phyloP scores from a whole-genome alignment of 768 basidiomycete species.

The Boletus rufocinnamomeus region DNA sequence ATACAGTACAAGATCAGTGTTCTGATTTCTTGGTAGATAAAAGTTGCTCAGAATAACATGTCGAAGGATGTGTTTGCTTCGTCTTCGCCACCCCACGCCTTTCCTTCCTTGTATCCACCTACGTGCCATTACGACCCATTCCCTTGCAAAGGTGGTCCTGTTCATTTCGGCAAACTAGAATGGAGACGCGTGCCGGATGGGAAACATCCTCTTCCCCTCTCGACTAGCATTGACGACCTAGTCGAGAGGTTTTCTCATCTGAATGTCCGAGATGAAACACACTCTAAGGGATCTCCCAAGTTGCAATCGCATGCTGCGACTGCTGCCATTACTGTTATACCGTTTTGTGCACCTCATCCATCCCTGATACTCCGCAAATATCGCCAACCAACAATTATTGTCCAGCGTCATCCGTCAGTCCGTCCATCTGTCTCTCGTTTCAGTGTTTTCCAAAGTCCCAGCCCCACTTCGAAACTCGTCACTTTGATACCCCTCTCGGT shows the following conservation, averaged over 20 bases:
- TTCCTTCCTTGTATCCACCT: constrained; percentile 19
- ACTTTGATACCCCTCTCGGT: constrained; percentile 12
- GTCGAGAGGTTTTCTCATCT: constrained; percentile 18
- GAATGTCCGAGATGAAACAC: constrained; percentile 16
- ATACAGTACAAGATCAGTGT: accelerated
- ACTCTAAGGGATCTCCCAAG: neutral
- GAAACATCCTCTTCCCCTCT: neutral
- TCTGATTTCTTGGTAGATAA: neutral
- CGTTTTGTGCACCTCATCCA: constrained; percentile 21
- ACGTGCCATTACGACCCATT: constrained; percentile 22
- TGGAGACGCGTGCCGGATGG: constrained; percentile 4
- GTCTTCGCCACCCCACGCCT: constrained; percentile 17
- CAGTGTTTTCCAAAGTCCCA: constrained; percentile 6
- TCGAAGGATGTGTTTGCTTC: neutral
- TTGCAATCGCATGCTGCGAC: constrained; percentile 15
- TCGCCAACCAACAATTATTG: neutral
- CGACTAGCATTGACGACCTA: constrained; percentile 7
- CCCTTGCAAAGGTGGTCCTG: constrained; percentile 11
- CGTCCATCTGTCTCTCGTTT: neutral
- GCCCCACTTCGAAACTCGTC: neutral
- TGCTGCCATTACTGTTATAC: constrained; percentile 19
- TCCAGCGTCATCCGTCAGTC: neutral
- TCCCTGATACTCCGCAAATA: constrained; percentile 4
- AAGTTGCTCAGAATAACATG: accelerated
- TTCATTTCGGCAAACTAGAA: neutral